Percentiles rank a stretch among this genome's conserved stretches.
These are phyloP conservation scores for Cryptococcus sp. DNA, from an alignment of 1,284 basidiomycete species.

Conservation along the genomic window DNA sequence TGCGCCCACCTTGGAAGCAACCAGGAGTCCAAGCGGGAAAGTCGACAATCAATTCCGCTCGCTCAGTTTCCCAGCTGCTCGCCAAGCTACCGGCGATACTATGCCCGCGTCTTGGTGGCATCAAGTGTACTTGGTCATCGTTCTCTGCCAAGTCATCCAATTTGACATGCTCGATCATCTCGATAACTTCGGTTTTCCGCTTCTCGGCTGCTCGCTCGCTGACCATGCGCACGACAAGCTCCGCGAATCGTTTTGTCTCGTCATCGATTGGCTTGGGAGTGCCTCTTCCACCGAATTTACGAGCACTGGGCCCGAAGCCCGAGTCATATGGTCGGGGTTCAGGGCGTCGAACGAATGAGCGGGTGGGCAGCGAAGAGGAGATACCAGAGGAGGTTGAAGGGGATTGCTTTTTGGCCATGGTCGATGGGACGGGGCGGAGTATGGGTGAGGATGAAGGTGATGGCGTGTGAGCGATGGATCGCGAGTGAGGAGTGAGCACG, in stretches of 20 bases:
- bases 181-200: conserved; percentile 15
- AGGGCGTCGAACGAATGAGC: conserved; percentile 25
- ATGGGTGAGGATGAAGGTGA: conserved; percentile 20
- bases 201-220: conserved; percentile 9
- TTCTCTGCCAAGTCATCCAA: conserved; percentile 1
- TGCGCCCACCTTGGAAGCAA: conserved; percentile 48
- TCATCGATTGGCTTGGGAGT: conserved; percentile 17
- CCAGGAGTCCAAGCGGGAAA: conserved; percentile 51
- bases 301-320: conserved; percentile 2
- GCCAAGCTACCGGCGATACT: conserved; percentile 23
- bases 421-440: conserved; percentile 16
- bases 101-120: conserved; percentile 8
- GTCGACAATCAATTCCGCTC: conserved; percentile 51
- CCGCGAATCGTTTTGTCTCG: conserved; percentile 27
- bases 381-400: neutral
- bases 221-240: conserved; percentile 21
- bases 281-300: neutral
- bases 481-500: conserved; percentile 15
- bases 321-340: conserved; percentile 23
- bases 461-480: conserved; percentile 20
- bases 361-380: conserved; percentile 8
- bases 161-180: conserved; percentile 24
- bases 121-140: neutral
- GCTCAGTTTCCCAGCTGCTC: conserved; percentile 38
- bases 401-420: conserved; percentile 10